phyloP scores from a whole-genome alignment of 805 yeast genomes.

The Grigorovia yakushimaensis region DNA sequence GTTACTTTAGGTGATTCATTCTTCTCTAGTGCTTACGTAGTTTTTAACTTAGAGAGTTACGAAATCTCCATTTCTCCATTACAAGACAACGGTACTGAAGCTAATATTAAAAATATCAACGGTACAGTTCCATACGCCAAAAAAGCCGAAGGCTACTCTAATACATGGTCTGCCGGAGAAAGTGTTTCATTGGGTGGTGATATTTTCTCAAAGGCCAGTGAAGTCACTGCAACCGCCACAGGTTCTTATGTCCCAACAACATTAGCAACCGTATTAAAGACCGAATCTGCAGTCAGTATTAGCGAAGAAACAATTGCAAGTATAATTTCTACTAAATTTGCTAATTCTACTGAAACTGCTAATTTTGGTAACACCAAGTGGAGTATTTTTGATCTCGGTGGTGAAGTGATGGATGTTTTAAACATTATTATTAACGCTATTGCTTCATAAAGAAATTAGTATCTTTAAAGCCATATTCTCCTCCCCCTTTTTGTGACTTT shows the following conservation, averaged over 20 bases:
- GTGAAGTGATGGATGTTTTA: neutral
- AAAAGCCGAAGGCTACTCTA: conserved; percentile 38
- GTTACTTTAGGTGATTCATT: conserved; percentile 48
- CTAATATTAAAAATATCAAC: conserved; percentile 3
- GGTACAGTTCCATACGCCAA: conserved; percentile 38
- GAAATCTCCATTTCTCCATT: conserved; percentile 51
- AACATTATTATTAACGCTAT: neutral
- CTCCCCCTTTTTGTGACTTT: neutral
- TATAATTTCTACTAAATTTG: neutral
- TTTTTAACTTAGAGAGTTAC: conserved; percentile 51
- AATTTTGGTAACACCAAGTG: neutral
- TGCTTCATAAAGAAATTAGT: neutral
- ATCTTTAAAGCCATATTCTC: neutral
- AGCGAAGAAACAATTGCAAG: neutral
- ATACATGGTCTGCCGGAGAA: conserved; percentile 31
- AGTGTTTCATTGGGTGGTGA: conserved; percentile 22
- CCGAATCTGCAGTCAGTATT: neutral
- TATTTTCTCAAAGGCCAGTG: conserved; percentile 13
- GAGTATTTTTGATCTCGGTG: neutral
- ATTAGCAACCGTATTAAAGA: neutral
- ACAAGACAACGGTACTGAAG: conserved; percentile 11
- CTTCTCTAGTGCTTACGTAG: conserved; percentile 51
- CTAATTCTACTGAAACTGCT: neutral
- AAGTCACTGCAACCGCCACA: neutral
- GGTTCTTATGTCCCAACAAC: neutral